Evolutionary conservation across 2,329 filamentous ascomycete genomes (phyloP).

Genomic region (Triangularia verruculosa): DNA sequence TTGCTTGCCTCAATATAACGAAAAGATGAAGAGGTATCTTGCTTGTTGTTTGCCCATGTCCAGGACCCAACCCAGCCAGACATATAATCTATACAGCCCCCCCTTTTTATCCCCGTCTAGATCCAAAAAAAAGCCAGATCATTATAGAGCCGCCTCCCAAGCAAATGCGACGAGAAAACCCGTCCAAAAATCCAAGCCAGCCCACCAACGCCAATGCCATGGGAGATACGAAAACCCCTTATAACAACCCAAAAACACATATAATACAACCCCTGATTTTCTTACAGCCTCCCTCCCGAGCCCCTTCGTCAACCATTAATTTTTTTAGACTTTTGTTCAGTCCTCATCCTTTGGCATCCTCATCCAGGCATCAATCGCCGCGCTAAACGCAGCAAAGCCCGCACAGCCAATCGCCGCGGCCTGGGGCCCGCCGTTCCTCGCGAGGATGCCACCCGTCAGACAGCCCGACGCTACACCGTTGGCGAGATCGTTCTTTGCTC

Average conservation of each 20-base stretch:
- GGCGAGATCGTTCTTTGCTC: constrained; percentile 88
- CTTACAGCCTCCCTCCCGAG: no score
- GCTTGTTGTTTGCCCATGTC: background rate
- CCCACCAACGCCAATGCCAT: background rate
- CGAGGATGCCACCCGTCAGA: constrained; percentile 84
- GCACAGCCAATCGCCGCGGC: constrained; percentile 83
- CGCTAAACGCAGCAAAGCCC: constrained; percentile 89
- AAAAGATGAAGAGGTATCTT: background rate
- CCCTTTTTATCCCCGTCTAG: background rate
- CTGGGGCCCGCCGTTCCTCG: constrained; percentile 82
- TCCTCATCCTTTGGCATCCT: constrained; percentile 65
- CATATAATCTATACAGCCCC: background rate
- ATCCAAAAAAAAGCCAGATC: background rate
- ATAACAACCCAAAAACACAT: background rate
- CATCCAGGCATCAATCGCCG: constrained; percentile 92
- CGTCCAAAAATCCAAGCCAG: background rate
- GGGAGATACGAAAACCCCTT: background rate
- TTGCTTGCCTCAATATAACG: background rate
- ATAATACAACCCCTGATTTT: background rate
- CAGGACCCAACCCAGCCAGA: background rate
- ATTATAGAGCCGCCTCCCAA: background rate
- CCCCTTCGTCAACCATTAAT: no score
- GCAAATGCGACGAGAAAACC: background rate
- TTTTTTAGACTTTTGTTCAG: no score
- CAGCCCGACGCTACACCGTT: constrained; percentile 89